Evolutionary conservation across 768 basidiomycete genomes (phyloP), one percentile per base, ranked within the genome.

Genomic region (Tricholoma hemisulphureum): DNA sequence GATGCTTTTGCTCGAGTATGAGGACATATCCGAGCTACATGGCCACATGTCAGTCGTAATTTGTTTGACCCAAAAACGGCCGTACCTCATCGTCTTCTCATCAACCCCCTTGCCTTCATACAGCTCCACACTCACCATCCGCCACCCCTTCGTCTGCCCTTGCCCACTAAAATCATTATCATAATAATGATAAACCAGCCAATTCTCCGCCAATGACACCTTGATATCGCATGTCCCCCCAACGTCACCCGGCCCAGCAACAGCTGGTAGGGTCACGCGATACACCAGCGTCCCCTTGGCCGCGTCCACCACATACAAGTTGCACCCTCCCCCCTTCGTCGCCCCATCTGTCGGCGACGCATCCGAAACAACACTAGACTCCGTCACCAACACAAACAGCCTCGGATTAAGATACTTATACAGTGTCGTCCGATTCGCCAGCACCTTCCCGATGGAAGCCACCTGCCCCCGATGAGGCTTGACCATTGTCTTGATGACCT

Each of bases 391-490:
- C 7, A 84, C 82, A 50, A 88, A 77, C 31, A 95, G 63, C 63
- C 92, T 85, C 7, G 88, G 89, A 68, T 96, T 96, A 59, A 98
- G 80, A 67, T 97, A 96, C 74, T 98, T 98, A 79, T 97, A 96
- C 57, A 98, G 70, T 29, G 94, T 95, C 34, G 85, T 86, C 53
- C 94, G 84, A 70, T 95, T 89, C 2, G 91, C 95, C 4, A 93
- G 76, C 4, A 96, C 93, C 64, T 87, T 87, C 4, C 95, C 96
- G 28, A 88, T 72, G 1, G 87, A 89, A 0, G 95, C 93, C 31
- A 93, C 75, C 1, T 84, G 82, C 55, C 79, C 79, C 58, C 76
- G 64, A 9, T 75, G 65, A 26, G 80, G 79, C 37, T 77, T 74
- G 21, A 87, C 69, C 57, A 88, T 70, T 0, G 78, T 64, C 45